phyloP scores from a whole-genome alignment of 1,284 basidiomycete species.

The Ganoderma multipileum region DNA sequence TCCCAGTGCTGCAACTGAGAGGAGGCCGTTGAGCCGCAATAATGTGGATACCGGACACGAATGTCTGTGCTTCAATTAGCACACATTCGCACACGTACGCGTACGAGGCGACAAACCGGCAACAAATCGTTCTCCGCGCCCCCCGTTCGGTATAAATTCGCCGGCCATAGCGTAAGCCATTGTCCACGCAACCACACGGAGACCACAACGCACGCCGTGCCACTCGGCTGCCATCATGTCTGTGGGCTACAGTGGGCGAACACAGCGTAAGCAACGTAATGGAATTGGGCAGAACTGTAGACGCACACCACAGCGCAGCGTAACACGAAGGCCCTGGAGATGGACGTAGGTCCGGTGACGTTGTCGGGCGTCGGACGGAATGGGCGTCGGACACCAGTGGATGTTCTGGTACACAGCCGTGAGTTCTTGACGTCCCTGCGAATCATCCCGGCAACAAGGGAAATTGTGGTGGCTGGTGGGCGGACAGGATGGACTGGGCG shows the following conservation, averaged over 20 bases:
- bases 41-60: not conserved
- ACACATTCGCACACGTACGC: not conserved
- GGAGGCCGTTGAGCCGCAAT: not conserved
- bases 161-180: not conserved
- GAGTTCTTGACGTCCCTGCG: slow-evolving; percentile 12
- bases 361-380: slow-evolving; percentile 2
- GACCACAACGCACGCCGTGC: not conserved
- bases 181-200: not conserved
- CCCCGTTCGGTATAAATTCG: not conserved
- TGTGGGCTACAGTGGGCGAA: not conserved
- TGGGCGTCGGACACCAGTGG: not conserved
- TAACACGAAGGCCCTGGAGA: not conserved
- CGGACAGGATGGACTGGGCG: not conserved
- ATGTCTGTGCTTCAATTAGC: not conserved
- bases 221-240: not conserved
- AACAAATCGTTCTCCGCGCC: not conserved
- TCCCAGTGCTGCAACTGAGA: not conserved
- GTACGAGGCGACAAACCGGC: not conserved
- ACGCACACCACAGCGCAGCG: not conserved
- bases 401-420: not conserved
- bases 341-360: not conserved
- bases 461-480: not conserved
- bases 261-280: not conserved
- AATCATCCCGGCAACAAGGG: slow-evolving; percentile 1
- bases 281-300: not conserved